Evolutionary conservation across 1,139 yeast species (phyloP).

Genomic region (Chernovozyma aurita): DNA sequence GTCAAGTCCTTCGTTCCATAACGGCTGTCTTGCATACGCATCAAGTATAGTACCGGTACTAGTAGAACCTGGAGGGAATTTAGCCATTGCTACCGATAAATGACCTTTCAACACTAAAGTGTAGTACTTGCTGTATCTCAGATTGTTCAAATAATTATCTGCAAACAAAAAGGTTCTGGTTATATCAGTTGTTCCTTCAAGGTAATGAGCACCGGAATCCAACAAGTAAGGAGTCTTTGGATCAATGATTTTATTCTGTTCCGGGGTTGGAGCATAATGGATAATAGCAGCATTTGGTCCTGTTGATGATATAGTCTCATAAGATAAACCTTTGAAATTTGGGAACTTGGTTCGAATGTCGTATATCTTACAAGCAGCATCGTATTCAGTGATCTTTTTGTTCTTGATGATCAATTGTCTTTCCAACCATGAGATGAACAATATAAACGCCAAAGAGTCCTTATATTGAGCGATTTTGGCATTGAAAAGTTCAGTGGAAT

Average conservation of each 20-base stretch:
- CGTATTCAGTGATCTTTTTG: slow-evolving; percentile 29
- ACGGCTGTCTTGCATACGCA: slow-evolving; percentile 46
- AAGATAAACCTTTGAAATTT: slow-evolving; percentile 48
- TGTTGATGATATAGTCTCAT: slow-evolving; percentile 50
- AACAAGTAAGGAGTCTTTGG: slow-evolving; percentile 38
- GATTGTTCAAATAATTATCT: slow-evolving; percentile 17
- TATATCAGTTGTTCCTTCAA: slow-evolving; percentile 59
- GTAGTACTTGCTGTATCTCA: slow-evolving; percentile 33
- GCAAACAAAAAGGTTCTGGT: slow-evolving; percentile 50
- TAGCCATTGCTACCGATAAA: slow-evolving; percentile 49
- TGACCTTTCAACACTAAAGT: slow-evolving; percentile 55
- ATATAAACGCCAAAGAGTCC: slow-evolving; percentile 39
- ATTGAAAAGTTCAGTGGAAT: slow-evolving; percentile 34
- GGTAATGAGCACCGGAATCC: slow-evolving; percentile 54
- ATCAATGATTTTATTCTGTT: slow-evolving; percentile 36
- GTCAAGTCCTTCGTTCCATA: slow-evolving; percentile 51
- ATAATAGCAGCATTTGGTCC: slow-evolving; percentile 54
- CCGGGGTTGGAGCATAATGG: slow-evolving; percentile 51
- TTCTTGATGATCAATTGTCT: slow-evolving; percentile 27
- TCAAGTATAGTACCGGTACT: slow-evolving; percentile 46
- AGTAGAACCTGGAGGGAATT: slow-evolving; percentile 37
- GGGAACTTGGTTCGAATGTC: slow-evolving; percentile 38
- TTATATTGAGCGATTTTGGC: slow-evolving; percentile 40
- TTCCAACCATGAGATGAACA: slow-evolving; percentile 42
- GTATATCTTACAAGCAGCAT: slow-evolving; percentile 41